These are phyloP conservation scores for Daldinia loculata DNA, from an alignment of 495 filamentous ascomycete genomes.

Conservation along the genomic window DNA sequence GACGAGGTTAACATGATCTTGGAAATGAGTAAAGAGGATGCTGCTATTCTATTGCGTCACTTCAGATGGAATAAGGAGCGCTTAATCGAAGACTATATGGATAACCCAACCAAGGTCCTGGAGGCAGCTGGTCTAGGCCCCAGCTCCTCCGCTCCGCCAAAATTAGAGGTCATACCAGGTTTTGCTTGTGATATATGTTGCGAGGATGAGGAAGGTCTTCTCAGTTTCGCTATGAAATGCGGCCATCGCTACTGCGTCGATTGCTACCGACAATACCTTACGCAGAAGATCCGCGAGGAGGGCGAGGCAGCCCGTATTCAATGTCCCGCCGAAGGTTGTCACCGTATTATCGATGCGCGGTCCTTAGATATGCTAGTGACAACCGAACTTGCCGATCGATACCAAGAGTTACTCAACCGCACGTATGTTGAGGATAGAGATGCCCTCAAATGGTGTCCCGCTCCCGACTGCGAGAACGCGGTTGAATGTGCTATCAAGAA, in stretches of 20 bases:
- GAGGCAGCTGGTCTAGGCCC: constrained; percentile 85
- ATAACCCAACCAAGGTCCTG: constrained; percentile 75
- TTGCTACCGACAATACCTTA: constrained; percentile 90
- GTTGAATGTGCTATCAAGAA: constrained; percentile 87
- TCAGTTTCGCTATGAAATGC: constrained; percentile 95
- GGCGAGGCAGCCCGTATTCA: constrained; percentile 94
- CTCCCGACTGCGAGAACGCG: constrained; percentile 92
- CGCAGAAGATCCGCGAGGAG: constrained; percentile 91
- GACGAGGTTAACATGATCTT: constrained; percentile 89
- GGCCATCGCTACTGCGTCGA: constrained; percentile 94
- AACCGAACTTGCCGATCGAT: constrained; percentile 75
- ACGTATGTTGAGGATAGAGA: constrained; percentile 98
- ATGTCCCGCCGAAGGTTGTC: constrained; percentile 87
- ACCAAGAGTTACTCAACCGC: constrained; percentile 84
- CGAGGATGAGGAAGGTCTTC: constrained; percentile 80
- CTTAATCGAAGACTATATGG: constrained; percentile 95
- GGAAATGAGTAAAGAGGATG: constrained; percentile 83
- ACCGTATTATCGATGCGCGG: constrained; percentile 89
- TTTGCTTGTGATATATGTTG: constrained; percentile 97
- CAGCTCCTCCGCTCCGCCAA: constrained; percentile 67
- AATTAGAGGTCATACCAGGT: constrained; percentile 71
- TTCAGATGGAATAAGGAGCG: constrained; percentile 96
- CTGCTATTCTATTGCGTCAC: constrained; percentile 86
- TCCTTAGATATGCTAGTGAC: constrained; percentile 86
- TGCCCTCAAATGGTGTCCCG: constrained; percentile 94